phyloP scores from a whole-genome alignment of 1,139 yeast species.

The Yamadazyma sp. region DNA sequence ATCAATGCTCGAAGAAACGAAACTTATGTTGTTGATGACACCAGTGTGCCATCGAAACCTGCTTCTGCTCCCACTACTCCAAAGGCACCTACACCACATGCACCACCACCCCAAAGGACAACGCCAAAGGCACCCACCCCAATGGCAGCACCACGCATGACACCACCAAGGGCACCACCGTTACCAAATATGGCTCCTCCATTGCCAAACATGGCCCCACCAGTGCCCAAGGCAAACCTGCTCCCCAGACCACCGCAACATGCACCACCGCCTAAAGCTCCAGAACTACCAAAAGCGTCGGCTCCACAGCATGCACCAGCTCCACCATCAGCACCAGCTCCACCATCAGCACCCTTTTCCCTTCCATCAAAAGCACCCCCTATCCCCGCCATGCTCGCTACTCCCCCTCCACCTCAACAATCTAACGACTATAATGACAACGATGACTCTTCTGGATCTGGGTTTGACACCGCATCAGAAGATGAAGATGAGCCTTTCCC shows the following conservation, averaged over 20 bases:
- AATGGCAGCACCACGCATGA: constrained; percentile 11
- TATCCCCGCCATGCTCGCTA: constrained; percentile 16
- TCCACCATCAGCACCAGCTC: constrained; percentile 16
- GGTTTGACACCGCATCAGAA: constrained; percentile 13
- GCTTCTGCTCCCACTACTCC: constrained; percentile 16
- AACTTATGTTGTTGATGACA: constrained; percentile 34
- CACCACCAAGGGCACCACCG: constrained; percentile 6
- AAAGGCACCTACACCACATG: too few relatives aligned
- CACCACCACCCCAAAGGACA: too few relatives aligned
- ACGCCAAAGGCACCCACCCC: constrained; percentile 17
- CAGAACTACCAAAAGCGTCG: too few relatives aligned
- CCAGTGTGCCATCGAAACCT: constrained; percentile 19
- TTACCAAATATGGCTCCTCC: constrained; percentile 11
- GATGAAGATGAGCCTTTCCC: constrained; percentile 11
- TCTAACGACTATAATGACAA: neutral
- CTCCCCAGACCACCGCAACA: too few relatives aligned
- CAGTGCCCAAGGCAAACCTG: constrained; percentile 15
- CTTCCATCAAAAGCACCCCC: constrained; percentile 7
- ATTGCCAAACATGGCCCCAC: constrained; percentile 13
- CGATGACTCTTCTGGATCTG: constrained; percentile 9
- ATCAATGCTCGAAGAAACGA: constrained; percentile 43
- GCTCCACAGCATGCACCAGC: constrained; percentile 8
- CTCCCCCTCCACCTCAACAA: constrained; percentile 12
- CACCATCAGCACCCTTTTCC: constrained; percentile 15
- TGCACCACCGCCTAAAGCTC: too few relatives aligned